Conservation (phyloP, 805 yeast species). For the Candida montana region DNA sequence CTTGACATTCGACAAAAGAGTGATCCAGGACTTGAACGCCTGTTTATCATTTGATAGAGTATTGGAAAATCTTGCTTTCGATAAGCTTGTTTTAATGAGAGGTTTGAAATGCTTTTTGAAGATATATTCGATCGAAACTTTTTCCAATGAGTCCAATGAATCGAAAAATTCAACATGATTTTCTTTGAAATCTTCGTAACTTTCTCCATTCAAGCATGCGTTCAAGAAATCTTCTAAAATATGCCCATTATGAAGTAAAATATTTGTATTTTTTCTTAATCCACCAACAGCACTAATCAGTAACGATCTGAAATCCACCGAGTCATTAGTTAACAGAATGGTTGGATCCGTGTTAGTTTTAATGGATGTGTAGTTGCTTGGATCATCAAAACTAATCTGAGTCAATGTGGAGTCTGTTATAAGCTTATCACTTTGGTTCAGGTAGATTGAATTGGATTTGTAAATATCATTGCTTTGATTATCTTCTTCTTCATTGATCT, state of each 20-base stretch:
- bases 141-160: slow-evolving; percentile 20
- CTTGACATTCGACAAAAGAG: slow-evolving; percentile 20
- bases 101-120: slow-evolving; percentile 23
- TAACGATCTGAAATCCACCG: slow-evolving; percentile 21
- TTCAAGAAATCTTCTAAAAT: slow-evolving; percentile 13
- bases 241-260: slow-evolving; percentile 12
- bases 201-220: slow-evolving; percentile 8
- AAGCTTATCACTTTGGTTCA: slow-evolving; percentile 17
- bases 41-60: background rate
- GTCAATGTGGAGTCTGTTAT: slow-evolving; percentile 8
- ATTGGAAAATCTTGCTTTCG: slow-evolving; percentile 20
- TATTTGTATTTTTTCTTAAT: slow-evolving; percentile 33
- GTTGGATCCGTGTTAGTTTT: slow-evolving; percentile 35
- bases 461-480: slow-evolving; percentile 8
- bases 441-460: slow-evolving; percentile 21
- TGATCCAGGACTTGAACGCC: slow-evolving; percentile 20
- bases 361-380: slow-evolving; percentile 29
- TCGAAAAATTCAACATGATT: slow-evolving; percentile 9
- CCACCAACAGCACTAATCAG: slow-evolving; percentile 39
- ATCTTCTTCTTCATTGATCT: slow-evolving; percentile 1
- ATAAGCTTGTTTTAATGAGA: slow-evolving; percentile 13
- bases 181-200: slow-evolving; percentile 11
- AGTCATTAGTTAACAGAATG: slow-evolving; percentile 19
- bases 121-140: slow-evolving; percentile 25
- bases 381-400: slow-evolving; percentile 29